Percentiles rank a stretch among this genome's conserved stretches.
Evolutionary conservation across 441 rosid species (phyloP).

Genomic region (Bruguiera hainesii): DNA sequence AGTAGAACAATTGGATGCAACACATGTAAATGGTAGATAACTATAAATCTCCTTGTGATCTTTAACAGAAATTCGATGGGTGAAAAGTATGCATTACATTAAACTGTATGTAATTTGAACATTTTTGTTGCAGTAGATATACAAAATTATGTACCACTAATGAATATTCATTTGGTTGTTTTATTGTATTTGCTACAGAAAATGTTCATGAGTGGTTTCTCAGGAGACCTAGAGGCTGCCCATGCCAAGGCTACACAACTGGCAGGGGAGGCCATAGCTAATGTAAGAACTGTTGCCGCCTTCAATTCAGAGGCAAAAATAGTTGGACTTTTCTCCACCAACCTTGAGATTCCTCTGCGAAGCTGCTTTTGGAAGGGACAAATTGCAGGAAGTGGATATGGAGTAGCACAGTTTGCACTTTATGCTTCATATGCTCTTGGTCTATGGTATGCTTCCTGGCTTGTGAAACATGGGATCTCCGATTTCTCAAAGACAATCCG

Average conservation of each 20-base stretch:
- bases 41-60: too few relatives aligned
- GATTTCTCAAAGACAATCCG: slow-evolving; percentile 97
- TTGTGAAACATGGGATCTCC: slow-evolving; percentile 96
- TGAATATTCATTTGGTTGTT: not conserved
- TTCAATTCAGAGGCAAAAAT: slow-evolving; percentile 89
- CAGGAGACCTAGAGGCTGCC: slow-evolving; percentile 92
- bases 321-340: slow-evolving; percentile 73
- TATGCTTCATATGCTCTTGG: slow-evolving; percentile 97
- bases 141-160: not conserved
- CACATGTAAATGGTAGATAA: too few relatives aligned
- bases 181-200: slow-evolving; percentile 49
- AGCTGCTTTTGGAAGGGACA: slow-evolving; percentile 99
- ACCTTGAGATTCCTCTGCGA: slow-evolving; percentile 68
- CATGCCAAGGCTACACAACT: slow-evolving; percentile 96
- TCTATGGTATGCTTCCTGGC: slow-evolving; percentile 99
- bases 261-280: slow-evolving; percentile 97
- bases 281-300: slow-evolving; percentile 94
- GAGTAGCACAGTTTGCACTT: slow-evolving; percentile 88
- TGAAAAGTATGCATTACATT: too few relatives aligned
- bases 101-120: too few relatives aligned
- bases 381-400: slow-evolving; percentile 95
- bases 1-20: too few relatives aligned
- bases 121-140: not conserved
- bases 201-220: slow-evolving; percentile 99
- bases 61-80: too few relatives aligned